Evolutionary conservation across 225 moss, liverwort and hornwort species (phyloP), one percentile per base, ranked within the genome.

Genomic region (Pseudoscleropodium purum): DNA sequence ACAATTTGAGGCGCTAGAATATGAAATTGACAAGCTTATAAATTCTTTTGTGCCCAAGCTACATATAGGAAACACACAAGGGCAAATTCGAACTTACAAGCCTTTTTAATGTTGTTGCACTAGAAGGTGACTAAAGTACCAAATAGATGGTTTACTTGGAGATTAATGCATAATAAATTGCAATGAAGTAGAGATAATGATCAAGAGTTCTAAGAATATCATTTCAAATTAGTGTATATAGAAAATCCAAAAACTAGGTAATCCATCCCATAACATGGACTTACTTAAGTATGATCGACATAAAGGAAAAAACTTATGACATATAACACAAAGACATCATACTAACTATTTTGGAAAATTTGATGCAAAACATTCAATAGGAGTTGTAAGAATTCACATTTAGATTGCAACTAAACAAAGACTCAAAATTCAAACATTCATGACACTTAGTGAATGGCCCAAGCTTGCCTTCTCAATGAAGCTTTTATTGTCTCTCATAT

Each of bases 1-100:
- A 69, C 12, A n/a, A 39, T 21, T 69, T 69, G 1, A 3, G 4
- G 8, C 0, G 2, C 12, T 6, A n/a, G 4, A n/a, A 13, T 24
- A n/a, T 1, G 3, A 69, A 69, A 69, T 13, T 69, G 13, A 69
- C 4, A 11, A 69, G 13, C 13, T 24, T 37, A 69, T n/a, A n/a
- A 24, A 24, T n/a, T n/a, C 69, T 13, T n/a, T 23, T 13, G n/a
- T n/a, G 7, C 23, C 4, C 5, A n/a, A 6, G 37, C 23, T n/a
- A 69, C 13, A n/a, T n/a, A 2, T 69, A 21, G 0, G 4, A 69
- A 69, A n/a, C 13, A 13, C 2, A 5, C n/a, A 70, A 70, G 39
- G 13, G 4, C 7, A 39, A 39, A 39, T 39, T 39, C 8, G 39
- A 0, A 39, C 8, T 70, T 4, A 25, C 14, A 39, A 2, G 14